Conservation (phyloP, 345 rosid species). For the Populus pruinosa region DNA sequence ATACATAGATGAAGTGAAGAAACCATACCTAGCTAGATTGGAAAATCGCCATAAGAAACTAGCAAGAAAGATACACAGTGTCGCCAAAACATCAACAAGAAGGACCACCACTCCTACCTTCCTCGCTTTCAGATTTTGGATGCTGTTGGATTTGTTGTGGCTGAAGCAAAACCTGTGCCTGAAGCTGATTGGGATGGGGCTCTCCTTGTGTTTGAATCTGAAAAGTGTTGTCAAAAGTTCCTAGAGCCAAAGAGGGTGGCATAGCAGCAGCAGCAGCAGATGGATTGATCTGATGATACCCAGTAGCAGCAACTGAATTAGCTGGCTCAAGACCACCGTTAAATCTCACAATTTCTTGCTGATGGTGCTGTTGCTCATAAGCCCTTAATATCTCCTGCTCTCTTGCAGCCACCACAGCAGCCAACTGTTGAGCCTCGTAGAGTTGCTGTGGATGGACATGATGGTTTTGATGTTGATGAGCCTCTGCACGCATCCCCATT, state of each 20-base stretch:
- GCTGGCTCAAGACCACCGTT: slow-evolving; percentile 32
- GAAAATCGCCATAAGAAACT: not conserved
- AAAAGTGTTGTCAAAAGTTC: slow-evolving; percentile 48
- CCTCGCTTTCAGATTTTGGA: slow-evolving; percentile 51
- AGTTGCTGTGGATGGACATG: slow-evolving; percentile 45
- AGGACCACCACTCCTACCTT: slow-evolving; percentile 35
- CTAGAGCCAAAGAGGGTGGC: slow-evolving; percentile 55
- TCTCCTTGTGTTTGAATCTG: slow-evolving; percentile 42
- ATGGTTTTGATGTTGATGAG: slow-evolving; percentile 31
- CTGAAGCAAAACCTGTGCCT: slow-evolving; percentile 55
- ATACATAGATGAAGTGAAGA: not conserved
- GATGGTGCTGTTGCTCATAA: slow-evolving; percentile 47
- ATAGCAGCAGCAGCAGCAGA: slow-evolving; percentile 19
- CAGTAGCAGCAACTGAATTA: slow-evolving; percentile 37
- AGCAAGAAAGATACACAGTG: not conserved
- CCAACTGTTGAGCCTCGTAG: slow-evolving; percentile 58
- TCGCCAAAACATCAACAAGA: slow-evolving; percentile 24
- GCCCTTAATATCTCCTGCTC: slow-evolving; percentile 63
- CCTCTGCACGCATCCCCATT: slow-evolving; percentile 33
- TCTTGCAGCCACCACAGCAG: slow-evolving; percentile 52
- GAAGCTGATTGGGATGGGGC: slow-evolving; percentile 35
- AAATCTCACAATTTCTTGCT: slow-evolving; percentile 47
- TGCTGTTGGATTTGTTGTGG: slow-evolving; percentile 36
- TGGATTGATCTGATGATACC: slow-evolving; percentile 31
- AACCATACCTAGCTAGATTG: not conserved